Conservation (phyloP, 1,284 basidiomycete species). For the Cryptococcus sp. region DNA sequence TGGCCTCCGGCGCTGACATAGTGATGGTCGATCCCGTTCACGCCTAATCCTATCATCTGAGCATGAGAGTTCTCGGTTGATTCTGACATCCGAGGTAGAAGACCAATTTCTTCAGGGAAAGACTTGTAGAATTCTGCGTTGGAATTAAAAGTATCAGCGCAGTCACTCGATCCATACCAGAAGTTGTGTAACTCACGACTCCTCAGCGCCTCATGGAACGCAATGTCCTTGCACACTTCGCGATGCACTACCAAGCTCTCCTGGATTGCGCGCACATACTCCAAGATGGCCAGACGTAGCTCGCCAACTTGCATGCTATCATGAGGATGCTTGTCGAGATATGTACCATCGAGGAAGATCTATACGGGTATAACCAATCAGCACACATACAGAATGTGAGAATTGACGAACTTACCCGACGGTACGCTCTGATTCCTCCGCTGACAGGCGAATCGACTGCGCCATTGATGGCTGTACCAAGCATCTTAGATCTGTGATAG, state of each 20-base stretch:
- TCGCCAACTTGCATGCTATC: conserved; percentile 69
- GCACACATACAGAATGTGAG: too few relatives aligned
- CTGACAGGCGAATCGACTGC: conserved; percentile 81
- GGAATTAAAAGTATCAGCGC: conserved; percentile 3
- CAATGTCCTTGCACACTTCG: conserved; percentile 80
- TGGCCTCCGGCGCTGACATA: not conserved
- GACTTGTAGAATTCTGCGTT: conserved; percentile 75
- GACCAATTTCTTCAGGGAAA: conserved; percentile 77
- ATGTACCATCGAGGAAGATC: conserved; percentile 71
- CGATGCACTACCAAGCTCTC: conserved; percentile 80
- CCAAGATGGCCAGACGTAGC: conserved; percentile 72
- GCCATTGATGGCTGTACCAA: conserved; percentile 84
- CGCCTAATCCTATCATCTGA: not conserved
- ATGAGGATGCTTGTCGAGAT: conserved; percentile 68
- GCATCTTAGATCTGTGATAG: conserved; percentile 66
- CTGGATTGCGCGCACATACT: conserved; percentile 81
- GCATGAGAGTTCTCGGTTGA: conserved; percentile 2
- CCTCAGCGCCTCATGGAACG: conserved; percentile 87
- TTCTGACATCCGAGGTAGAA: conserved; percentile 28
- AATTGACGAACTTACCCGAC: conserved; percentile 54
- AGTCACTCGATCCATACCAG: not conserved
- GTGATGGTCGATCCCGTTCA: not conserved
- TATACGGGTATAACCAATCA: conserved; percentile 5
- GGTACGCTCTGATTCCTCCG: conserved; percentile 75
- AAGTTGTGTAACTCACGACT: conserved; percentile 55